A percentile compares a stretch with the other conserved stretches of the same genome.
Conservation (phyloP, 495 filamentous ascomycete species). For the Hyphodiscus hymeniophilus region DNA sequence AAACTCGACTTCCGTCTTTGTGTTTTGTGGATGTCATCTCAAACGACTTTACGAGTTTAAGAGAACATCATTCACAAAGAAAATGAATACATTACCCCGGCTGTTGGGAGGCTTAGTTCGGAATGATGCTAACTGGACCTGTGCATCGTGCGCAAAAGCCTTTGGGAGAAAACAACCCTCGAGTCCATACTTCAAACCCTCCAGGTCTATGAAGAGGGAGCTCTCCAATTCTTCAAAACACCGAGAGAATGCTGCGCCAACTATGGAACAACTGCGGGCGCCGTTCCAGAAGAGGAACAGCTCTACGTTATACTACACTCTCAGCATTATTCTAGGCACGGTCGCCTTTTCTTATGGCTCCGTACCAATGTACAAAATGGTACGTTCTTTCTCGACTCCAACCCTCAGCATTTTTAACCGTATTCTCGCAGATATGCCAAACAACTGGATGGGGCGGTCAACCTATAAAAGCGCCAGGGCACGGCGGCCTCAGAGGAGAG, state of each 20-base stretch:
- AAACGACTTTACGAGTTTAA: no score
- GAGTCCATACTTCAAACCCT: slow-evolving; percentile 16
- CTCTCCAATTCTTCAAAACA: slow-evolving; percentile 17
- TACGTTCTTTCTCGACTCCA: slow-evolving; percentile 27
- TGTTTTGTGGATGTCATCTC: slow-evolving; percentile 11
- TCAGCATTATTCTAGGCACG: slow-evolving; percentile 82
- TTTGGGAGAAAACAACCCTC: neutral
- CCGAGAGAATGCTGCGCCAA: slow-evolving; percentile 29
- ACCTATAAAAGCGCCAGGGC: slow-evolving; percentile 72
- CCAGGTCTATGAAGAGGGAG: slow-evolving; percentile 11
- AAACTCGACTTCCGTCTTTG: slow-evolving; percentile 4
- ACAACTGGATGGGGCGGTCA: slow-evolving; percentile 94
- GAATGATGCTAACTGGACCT: slow-evolving; percentile 19
- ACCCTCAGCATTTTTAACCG: neutral
- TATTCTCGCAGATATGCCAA: slow-evolving; percentile 71
- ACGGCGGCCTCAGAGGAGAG: slow-evolving; percentile 40
- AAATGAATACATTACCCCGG: slow-evolving; percentile 17
- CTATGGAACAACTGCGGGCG: slow-evolving; percentile 46
- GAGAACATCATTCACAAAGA: neutral
- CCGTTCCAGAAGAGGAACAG: slow-evolving; percentile 50
- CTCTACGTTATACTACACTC: slow-evolving; percentile 60
- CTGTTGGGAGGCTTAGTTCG: slow-evolving; percentile 6
- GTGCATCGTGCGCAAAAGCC: slow-evolving; percentile 17
- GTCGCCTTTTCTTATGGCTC: slow-evolving; percentile 91
- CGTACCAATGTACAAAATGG: slow-evolving; percentile 97